Base-by-base conservation (phyloP, 2,329 filamentous ascomycete genomes). In the Talaromyces islandicus region DNA sequence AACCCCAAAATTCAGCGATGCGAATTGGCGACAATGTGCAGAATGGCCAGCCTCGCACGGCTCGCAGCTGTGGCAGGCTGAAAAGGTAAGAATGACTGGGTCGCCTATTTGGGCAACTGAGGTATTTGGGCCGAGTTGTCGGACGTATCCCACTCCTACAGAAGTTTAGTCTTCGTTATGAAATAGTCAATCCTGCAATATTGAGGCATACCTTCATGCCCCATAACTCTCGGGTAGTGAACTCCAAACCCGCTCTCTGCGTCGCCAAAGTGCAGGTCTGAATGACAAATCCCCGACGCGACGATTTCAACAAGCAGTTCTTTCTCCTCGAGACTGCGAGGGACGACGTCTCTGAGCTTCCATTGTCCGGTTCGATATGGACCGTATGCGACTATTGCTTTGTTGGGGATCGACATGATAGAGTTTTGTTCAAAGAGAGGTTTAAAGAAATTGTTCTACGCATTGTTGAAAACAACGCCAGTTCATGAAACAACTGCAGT, bases 251-350 rank as follows among this genome's bases (percentile, higher is more conserved):
- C 68, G 10, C 67, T 69, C 11, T 69, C 70, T 10, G 69, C 73
- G 9, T 76, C 72, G 2, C 77, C 80, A 56, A 81, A 76, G 29
- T 79, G 69, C 10, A 83, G 66, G 63, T 85, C 83, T 0, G 81
- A 82, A 61, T 85, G 83, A 62, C 83, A 85, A 55, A 85, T 77
- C 0, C 83, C 82, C 0, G 78, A 78, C 0, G 82, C 81, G 0
- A 83, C 73, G 60, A 85, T 79, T 48, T 82, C 78, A 3, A 85
- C 77, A 1, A 84, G 70, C 1, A 84, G 69, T 67, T 85, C 82
- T 30, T 81, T 77, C 1, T 78, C 70, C 7, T 57, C 59, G 9
- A 65, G 32, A 2, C 61, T 58, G 12, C 62, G 60, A 7, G 64
- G 55, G 1, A 48, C 10, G 52, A 67, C 50, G 7, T 62, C 52